Base-by-base conservation (phyloP, 495 filamentous ascomycete species). In the Jackrogersella multiformis region DNA sequence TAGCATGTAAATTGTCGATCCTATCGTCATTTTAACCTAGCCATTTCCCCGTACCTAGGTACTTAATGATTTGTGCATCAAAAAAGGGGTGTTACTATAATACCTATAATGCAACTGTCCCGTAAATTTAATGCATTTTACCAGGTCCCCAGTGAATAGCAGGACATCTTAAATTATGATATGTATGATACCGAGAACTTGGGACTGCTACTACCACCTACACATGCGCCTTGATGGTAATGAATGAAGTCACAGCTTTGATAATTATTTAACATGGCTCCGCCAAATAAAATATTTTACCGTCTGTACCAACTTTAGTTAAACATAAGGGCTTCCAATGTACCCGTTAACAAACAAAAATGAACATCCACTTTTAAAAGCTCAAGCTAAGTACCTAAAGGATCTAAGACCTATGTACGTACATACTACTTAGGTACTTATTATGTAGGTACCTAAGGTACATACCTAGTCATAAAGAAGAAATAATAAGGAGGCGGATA, bases 1-100 rank as follows among this genome's bases (percentile, higher is more conserved):
- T 42, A 42, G 57, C 36, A 62, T 58, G 61, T 45, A 54, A 57
- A 55, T 58, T 61, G 67, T 70, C 57, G 67, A 70, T 70, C 67
- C 67, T 70, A 70, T 56, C 66, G 67, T 70, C 61, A 70, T 70
- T 70, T 70, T 54, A 26, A 60, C 38, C 18, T 46, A 20, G 56
- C 30, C 12, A 10, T 48, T 45, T 28, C 48, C 32, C 44, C n/a
- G n/a, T n/a, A n/a, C n/a, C n/a, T n/a, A n/a, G n/a, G n/a, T n/a
- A n/a, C n/a, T n/a, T n/a, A n/a, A n/a, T n/a, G n/a, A n/a, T n/a
- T n/a, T n/a, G n/a, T 41, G 8, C 58, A 26, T 21, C 23, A 24
- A 60, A 69, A 60, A 56, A 35, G 66, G 48, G 55, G 54, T 60
- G 55, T 35, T 45, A 23, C 20, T 64, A 59, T 63, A 38, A 49